Percentiles rank a stretch among this genome's conserved stretches.
phyloP scores from a whole-genome alignment of 2,329 filamentous ascomycete species.

The Calonectria pseudoturangicola region DNA sequence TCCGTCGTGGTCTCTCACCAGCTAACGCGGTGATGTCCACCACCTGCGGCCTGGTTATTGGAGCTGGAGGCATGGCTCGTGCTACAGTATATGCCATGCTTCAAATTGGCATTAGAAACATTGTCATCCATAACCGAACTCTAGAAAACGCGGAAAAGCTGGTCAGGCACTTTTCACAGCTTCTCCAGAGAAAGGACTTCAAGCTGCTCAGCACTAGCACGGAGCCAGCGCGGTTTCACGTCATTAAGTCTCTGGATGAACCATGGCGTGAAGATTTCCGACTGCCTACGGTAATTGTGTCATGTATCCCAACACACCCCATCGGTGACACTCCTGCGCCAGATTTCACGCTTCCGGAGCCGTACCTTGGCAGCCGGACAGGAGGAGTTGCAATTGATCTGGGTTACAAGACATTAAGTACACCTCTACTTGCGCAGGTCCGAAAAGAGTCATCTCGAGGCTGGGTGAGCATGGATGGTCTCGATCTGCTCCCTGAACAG shows the following conservation, averaged over 20 bases:
- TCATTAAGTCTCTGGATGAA: constrained; percentile 75
- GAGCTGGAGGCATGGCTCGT: constrained; percentile 84
- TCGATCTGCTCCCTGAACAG: constrained; percentile 86
- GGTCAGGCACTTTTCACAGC: constrained; percentile 80
- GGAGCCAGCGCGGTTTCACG: constrained; percentile 70
- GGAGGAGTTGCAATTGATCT: constrained; percentile 86
- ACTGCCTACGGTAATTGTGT: constrained; percentile 83
- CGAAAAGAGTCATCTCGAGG: constrained; percentile 74
- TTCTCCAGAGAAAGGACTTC: constrained; percentile 66
- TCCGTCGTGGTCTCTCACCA: constrained; percentile 82
- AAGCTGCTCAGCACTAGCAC: constrained; percentile 65
- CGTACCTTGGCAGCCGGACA: constrained; percentile 83
- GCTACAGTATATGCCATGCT: constrained; percentile 87
- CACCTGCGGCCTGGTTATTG: constrained; percentile 76
- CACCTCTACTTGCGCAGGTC: constrained; percentile 82
- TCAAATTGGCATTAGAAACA: constrained; percentile 84
- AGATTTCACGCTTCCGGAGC: constrained; percentile 80
- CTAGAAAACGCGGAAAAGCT: constrained; percentile 79
- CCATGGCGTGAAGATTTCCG: constrained; percentile 79
- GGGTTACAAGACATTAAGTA: constrained; percentile 83
- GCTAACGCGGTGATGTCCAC: constrained; percentile 77
- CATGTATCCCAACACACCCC: constrained; percentile 83
- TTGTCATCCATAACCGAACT: constrained; percentile 85
- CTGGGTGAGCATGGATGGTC: constrained; percentile 85
- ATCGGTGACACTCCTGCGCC: constrained; percentile 79